Conservation (phyloP, 2,329 filamentous ascomycete genomes). For the Arthroderma sp. region DNA sequence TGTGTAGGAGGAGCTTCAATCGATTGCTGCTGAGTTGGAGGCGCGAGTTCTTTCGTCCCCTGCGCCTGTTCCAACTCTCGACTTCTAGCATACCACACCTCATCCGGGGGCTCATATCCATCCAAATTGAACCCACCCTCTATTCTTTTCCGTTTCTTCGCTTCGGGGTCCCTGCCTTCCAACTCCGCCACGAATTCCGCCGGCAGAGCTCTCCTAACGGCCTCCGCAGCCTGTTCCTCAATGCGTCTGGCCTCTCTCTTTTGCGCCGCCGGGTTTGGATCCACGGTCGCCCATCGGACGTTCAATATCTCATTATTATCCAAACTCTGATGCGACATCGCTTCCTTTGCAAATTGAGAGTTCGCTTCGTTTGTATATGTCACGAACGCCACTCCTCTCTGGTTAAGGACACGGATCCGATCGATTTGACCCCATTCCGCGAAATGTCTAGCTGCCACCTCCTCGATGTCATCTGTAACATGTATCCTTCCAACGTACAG, state of each 20-base stretch:
- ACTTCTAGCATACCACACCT: slow-evolving; percentile 80
- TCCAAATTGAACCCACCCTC: slow-evolving; percentile 80
- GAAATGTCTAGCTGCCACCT: slow-evolving; percentile 88
- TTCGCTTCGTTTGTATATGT: slow-evolving; percentile 88
- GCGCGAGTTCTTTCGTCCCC: slow-evolving; percentile 45
- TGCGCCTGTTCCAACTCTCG: slow-evolving; percentile 55
- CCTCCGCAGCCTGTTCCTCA: slow-evolving; percentile 93
- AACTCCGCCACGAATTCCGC: slow-evolving; percentile 87
- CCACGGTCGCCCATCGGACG: slow-evolving; percentile 91
- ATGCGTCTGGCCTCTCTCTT: slow-evolving; percentile 78
- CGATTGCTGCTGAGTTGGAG: slow-evolving; percentile 34
- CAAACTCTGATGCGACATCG: slow-evolving; percentile 87
- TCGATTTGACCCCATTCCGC: slow-evolving; percentile 94
- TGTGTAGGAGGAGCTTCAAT: slow-evolving; percentile 35
- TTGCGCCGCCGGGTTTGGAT: slow-evolving; percentile 90
- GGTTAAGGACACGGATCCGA: slow-evolving; percentile 74
- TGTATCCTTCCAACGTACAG: slow-evolving; percentile 90
- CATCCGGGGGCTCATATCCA: slow-evolving; percentile 87
- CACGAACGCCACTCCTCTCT: slow-evolving; percentile 82
- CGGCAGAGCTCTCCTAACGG: slow-evolving; percentile 74
- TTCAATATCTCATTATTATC: slow-evolving; percentile 91
- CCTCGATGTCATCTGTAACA: slow-evolving; percentile 92
- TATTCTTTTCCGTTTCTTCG: slow-evolving; percentile 75
- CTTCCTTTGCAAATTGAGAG: slow-evolving; percentile 81
- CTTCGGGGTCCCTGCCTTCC: slow-evolving; percentile 78